These are phyloP conservation scores for Drosera spatulata DNA, from an alignment of 179 eudicot species.

Conservation along the genomic window DNA sequence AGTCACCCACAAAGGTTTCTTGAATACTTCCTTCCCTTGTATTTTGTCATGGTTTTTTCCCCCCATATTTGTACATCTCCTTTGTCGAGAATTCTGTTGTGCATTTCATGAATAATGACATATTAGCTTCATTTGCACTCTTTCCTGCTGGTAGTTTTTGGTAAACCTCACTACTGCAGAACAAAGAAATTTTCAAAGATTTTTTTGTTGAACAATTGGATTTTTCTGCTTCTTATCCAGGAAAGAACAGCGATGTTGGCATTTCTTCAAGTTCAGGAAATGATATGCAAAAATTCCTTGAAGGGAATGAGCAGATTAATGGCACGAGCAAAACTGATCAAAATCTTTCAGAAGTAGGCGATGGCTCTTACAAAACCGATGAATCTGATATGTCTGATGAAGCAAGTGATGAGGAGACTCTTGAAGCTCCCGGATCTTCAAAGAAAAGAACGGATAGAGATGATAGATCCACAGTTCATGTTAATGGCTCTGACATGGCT, in stretches of 20 bases:
- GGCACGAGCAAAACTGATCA: slow-evolving; percentile 19
- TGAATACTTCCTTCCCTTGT: background rate
- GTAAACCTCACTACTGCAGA: too few relatives aligned
- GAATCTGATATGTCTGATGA: slow-evolving; percentile 34
- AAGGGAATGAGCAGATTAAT: slow-evolving; percentile 10
- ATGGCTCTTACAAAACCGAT: background rate
- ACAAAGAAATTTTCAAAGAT: too few relatives aligned
- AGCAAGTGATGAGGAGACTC: slow-evolving; percentile 11
- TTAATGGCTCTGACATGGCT: too few relatives aligned
- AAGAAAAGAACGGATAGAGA: slow-evolving; percentile 11
- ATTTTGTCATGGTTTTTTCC: background rate
- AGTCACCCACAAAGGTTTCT: slow-evolving; percentile 31
- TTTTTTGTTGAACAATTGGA: too few relatives aligned
- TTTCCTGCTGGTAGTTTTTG: too few relatives aligned
- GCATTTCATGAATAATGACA: too few relatives aligned
- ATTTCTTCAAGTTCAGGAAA: slow-evolving; percentile 10
- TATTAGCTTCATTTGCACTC: too few relatives aligned
- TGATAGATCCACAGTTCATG: too few relatives aligned
- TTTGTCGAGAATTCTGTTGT: too few relatives aligned
- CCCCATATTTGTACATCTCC: background rate
- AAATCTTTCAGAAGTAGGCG: slow-evolving; percentile 15
- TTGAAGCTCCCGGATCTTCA: slow-evolving; percentile 15
- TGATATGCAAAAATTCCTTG: slow-evolving; percentile 19
- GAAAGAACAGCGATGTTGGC: slow-evolving; percentile 59
- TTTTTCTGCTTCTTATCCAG: slow-evolving; percentile 12